Conservation (phyloP, 495 filamentous ascomycete species). For the Rostrohypoxylon terebratum region DNA sequence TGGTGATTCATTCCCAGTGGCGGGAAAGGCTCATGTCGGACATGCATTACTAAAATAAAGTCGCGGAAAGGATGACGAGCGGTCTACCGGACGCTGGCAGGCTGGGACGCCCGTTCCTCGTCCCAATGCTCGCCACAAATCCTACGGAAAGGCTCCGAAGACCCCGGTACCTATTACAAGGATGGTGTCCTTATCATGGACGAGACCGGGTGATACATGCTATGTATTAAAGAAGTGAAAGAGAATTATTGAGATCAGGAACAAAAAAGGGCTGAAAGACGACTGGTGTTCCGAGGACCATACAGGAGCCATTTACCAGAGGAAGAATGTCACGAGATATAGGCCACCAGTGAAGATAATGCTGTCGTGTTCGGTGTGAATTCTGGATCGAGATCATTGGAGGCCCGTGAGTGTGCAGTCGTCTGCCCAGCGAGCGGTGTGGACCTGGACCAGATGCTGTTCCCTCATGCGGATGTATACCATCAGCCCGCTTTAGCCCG, state of each 20-base stretch:
- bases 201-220: conserved; percentile 11
- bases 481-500: conserved; percentile 10
- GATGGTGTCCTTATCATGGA: conserved; percentile 11
- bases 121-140: conserved; percentile 11
- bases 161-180: conserved; percentile 30
- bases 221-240: background rate
- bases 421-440: conserved; percentile 39
- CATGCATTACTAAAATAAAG: conserved; percentile 14
- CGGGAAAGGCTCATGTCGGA: conserved; percentile 5
- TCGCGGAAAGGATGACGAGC: conserved; percentile 8
- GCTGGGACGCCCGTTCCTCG: conserved; percentile 16
- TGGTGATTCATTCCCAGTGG: conserved; percentile 6
- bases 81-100: conserved; percentile 3
- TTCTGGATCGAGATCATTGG: conserved; percentile 36
- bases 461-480: background rate
- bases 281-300: background rate
- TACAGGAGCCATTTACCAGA: conserved; percentile 16
- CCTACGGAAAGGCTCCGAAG: conserved; percentile 21
- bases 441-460: conserved; percentile 36
- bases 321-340: conserved; percentile 19
- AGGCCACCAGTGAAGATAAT: conserved; percentile 36
- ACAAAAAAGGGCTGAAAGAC: conserved; percentile 18
- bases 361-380: conserved; percentile 47
- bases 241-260: background rate
- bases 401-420: conserved; percentile 24